A percentile compares a stretch with the other conserved stretches of the same genome.
Conservation (phyloP, 306 rosid genomes). For the Cucurbita argyrosperma region DNA sequence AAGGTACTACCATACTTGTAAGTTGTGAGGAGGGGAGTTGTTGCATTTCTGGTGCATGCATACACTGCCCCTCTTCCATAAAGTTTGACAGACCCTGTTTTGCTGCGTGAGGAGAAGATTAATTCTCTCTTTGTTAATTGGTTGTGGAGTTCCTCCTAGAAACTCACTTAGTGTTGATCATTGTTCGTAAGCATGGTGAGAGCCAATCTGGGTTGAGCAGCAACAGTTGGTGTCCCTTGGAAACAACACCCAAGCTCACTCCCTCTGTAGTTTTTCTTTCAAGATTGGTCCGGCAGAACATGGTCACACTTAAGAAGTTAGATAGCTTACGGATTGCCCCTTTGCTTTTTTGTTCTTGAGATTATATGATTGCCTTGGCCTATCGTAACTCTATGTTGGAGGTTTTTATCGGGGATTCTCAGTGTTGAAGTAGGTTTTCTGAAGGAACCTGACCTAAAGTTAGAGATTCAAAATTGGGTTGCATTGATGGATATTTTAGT, state of each 20-base stretch:
- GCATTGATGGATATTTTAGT: neutral
- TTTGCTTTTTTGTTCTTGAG: neutral
- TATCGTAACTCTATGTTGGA: neutral
- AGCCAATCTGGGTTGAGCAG: neutral
- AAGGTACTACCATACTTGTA: neutral
- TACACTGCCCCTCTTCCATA: neutral
- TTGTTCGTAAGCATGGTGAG: neutral
- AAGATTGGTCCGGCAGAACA: neutral
- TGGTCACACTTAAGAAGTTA: neutral
- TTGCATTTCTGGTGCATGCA: neutral
- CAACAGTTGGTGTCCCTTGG: neutral
- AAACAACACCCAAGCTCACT: neutral
- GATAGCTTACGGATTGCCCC: neutral
- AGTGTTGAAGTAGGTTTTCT: neutral
- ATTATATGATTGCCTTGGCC: neutral
- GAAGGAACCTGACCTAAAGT: neutral
- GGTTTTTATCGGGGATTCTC: neutral
- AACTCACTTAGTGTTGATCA: neutral
- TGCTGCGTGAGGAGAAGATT: neutral
- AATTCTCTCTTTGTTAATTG: neutral
- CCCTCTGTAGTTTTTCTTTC: neutral
- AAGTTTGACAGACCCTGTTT: neutral
- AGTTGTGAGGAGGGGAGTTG: neutral
- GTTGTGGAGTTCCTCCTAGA: neutral
- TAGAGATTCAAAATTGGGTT: neutral